These are phyloP conservation scores for Pythium phragmiticola DNA, from an alignment of 352 stramenopile species.

Conservation along the genomic window DNA sequence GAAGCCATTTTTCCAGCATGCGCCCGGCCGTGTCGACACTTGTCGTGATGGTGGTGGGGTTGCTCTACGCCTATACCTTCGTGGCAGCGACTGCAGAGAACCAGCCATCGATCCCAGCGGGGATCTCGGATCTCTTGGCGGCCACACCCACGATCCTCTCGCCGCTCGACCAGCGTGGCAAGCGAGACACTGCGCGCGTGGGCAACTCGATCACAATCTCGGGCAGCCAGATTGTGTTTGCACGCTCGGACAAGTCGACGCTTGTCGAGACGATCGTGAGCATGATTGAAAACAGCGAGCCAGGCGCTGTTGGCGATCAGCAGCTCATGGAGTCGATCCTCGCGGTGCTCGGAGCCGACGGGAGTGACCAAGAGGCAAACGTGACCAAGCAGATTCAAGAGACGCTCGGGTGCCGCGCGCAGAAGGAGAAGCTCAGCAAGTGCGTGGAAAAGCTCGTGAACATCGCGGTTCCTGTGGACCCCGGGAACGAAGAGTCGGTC, in stretches of 20 bases:
- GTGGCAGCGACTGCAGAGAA: background rate
- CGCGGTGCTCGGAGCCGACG: slow-evolving; percentile 9
- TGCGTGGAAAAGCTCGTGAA: slow-evolving; percentile 19
- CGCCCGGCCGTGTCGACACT: background rate
- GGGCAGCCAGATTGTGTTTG: slow-evolving; percentile 20
- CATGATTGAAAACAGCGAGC: slow-evolving; percentile 24
- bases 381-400: slow-evolving; percentile 1
- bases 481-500: background rate
- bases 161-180: background rate
- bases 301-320: slow-evolving; percentile 9
- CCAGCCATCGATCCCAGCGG: slow-evolving; percentile 1
- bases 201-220: slow-evolving; percentile 23
- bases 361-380: background rate
- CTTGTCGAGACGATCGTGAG: slow-evolving; percentile 22
- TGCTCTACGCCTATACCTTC: background rate
- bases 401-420: slow-evolving; percentile 11
- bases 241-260: slow-evolving; percentile 10
- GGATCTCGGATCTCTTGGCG: slow-evolving; percentile 16
- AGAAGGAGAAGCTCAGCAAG: slow-evolving; percentile 11
- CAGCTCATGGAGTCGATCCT: slow-evolving; percentile 14
- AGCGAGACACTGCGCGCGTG: background rate
- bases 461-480: background rate
- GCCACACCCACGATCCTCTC: slow-evolving; percentile 21
- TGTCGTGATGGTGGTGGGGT: background rate
- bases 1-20: background rate